Evolutionary conservation across 768 basidiomycete species (phyloP).

Genomic region (Kwoniella bestiolae): DNA sequence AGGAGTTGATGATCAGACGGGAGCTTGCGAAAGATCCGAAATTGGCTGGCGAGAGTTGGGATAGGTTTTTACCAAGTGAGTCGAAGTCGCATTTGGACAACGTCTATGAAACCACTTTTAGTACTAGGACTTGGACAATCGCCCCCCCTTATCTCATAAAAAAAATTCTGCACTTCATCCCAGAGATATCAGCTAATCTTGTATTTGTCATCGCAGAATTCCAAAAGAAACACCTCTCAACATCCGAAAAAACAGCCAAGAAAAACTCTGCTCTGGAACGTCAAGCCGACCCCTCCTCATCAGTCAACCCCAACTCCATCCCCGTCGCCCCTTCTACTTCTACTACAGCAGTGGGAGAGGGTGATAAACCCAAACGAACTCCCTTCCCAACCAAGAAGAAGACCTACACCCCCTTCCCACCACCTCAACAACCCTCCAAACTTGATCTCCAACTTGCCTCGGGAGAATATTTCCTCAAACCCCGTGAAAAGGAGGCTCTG

Average conservation of each 20-base stretch:
- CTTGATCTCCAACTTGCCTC: slow-evolving; percentile 92
- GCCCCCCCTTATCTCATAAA: too few species aligned
- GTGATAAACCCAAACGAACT: slow-evolving; percentile 27
- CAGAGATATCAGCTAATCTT: neutral
- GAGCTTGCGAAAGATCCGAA: slow-evolving; percentile 98
- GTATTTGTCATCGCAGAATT: slow-evolving; percentile 62
- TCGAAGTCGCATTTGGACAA: neutral
- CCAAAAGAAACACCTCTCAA: slow-evolving; percentile 87
- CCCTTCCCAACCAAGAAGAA: slow-evolving; percentile 70
- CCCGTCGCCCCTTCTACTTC: neutral
- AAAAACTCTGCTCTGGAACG: slow-evolving; percentile 75
- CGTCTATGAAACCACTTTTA: neutral
- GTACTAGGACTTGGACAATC: too few species aligned
- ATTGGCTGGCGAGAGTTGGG: slow-evolving; percentile 91
- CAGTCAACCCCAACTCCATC: slow-evolving; percentile 61
- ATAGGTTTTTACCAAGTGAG: slow-evolving; percentile 83
- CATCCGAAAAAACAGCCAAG: slow-evolving; percentile 87
- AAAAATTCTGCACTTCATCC: too few species aligned
- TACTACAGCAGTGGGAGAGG: neutral
- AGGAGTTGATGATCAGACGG: slow-evolving; percentile 98
- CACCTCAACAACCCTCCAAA: slow-evolving; percentile 90
- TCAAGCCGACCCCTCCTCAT: slow-evolving; percentile 64
- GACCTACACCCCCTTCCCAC: slow-evolving; percentile 98
- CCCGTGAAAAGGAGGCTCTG: slow-evolving; percentile 77
- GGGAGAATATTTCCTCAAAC: slow-evolving; percentile 97